These are phyloP conservation scores for Peronospora farinosa DNA, from an alignment of 352 stramenopile species.

Conservation along the genomic window DNA sequence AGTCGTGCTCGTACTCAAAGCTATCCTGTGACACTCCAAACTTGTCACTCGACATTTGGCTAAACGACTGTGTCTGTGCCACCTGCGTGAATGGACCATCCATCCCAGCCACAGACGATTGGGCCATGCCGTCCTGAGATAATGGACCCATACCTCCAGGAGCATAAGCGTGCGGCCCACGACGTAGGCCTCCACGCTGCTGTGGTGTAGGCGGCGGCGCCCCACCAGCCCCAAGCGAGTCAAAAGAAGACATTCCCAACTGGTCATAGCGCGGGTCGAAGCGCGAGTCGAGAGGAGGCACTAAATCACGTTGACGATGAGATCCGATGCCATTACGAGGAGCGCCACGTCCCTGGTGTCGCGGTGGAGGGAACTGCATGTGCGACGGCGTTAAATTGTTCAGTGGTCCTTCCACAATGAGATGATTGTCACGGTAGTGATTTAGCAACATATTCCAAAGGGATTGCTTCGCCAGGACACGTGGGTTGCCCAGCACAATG, in stretches of 20 bases:
- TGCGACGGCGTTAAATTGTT: conserved; percentile 95
- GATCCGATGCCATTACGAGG: conserved; percentile 28
- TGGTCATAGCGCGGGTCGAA: conserved; percentile 84
- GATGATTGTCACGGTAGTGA: conserved; percentile 94
- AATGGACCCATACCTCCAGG: conserved; percentile 47
- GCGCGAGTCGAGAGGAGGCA: conserved; percentile 75
- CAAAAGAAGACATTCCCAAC: conserved; percentile 13
- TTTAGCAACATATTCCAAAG: conserved; percentile 96
- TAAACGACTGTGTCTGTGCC: conserved; percentile 80
- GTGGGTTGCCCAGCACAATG: conserved; percentile 96
- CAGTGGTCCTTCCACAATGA: conserved; percentile 94
- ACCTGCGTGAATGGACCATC: conserved; percentile 76
- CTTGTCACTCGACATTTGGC: conserved; percentile 76
- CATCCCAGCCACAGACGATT: conserved; percentile 41
- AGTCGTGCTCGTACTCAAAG: conserved; percentile 73
- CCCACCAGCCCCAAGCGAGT: conserved; percentile 19
- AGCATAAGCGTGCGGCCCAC: conserved; percentile 29
- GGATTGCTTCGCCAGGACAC: conserved; percentile 94
- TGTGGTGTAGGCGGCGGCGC: conserved; percentile 38
- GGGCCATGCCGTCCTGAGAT: conserved; percentile 72
- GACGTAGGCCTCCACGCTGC: conserved; percentile 24
- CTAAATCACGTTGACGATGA: conserved; percentile 42
- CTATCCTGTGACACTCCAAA: conserved; percentile 80
- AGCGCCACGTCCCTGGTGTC: conserved; percentile 34
- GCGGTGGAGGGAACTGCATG: conserved; percentile 92